phyloP scores from a whole-genome alignment of 2,329 filamentous ascomycete species.

The Pestalotiopsis sp. region DNA sequence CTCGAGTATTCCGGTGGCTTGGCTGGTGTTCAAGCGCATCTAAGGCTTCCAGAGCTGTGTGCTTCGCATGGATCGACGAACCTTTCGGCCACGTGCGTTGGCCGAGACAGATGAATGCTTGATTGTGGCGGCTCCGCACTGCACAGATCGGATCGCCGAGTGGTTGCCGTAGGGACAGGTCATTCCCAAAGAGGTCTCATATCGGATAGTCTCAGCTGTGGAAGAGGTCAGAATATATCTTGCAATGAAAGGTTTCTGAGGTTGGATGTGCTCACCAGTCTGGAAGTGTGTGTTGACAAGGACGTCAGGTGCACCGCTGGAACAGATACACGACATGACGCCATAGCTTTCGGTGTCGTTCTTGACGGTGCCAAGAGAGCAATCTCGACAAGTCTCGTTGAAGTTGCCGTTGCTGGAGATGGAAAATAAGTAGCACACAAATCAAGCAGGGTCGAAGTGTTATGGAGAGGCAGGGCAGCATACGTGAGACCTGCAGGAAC shows the following conservation, averaged over 20 bases:
- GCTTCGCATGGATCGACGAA: conserved; percentile 8
- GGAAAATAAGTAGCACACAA: background rate
- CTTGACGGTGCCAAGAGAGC: conserved; percentile 7
- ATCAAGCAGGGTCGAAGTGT: background rate
- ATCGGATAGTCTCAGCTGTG: conserved; percentile 5
- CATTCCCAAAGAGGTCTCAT: conserved; percentile 11
- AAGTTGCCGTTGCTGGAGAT: conserved; percentile 9
- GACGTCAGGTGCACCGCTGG: conserved; percentile 1
- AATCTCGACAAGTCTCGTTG: conserved; percentile 10
- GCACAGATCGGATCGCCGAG: conserved; percentile 2
- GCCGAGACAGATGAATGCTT: background rate
- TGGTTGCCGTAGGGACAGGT: conserved; percentile 5
- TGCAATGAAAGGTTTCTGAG: background rate
- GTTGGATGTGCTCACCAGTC: conserved; percentile 4
- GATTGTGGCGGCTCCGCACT: conserved; percentile 1
- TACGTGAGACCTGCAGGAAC: conserved; percentile 5
- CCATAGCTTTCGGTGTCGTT: conserved; percentile 13
- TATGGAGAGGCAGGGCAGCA: background rate
- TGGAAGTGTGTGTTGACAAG: conserved; percentile 7
- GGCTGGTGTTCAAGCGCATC: background rate
- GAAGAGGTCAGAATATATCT: background rate
- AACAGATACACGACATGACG: conserved; percentile 7
- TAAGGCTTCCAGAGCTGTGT: conserved; percentile 4
- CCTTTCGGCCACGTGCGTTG: background rate
- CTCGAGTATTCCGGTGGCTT: background rate